These are phyloP conservation scores for Chara braunii DNA, from an alignment of 139 green algal species.

Conservation along the genomic window DNA sequence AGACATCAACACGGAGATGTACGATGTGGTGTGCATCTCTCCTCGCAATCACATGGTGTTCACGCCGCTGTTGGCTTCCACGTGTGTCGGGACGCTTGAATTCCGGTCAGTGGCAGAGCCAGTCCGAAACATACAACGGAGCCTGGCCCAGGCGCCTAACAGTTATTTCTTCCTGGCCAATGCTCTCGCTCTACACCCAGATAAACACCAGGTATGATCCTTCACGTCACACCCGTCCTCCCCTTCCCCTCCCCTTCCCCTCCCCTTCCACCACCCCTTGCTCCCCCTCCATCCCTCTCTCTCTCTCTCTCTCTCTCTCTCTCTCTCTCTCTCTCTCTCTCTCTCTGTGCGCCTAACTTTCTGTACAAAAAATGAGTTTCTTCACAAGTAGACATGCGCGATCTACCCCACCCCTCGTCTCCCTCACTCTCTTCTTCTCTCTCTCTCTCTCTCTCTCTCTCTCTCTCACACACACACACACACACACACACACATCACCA, in stretches of 20 bases:
- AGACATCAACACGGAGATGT: slow-evolving; percentile 43
- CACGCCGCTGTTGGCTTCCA: slow-evolving; percentile 83
- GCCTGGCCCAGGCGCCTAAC: slow-evolving; percentile 47
- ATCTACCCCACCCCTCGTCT: no score
- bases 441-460: no score
- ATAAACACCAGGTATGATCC: slow-evolving; percentile 44
- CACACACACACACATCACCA: no score
- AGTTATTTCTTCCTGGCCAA: slow-evolving; percentile 20
- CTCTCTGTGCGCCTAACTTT: background rate
- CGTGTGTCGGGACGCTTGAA: slow-evolving; percentile 73
- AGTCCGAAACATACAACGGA: slow-evolving; percentile 62
- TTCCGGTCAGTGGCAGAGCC: slow-evolving; percentile 55
- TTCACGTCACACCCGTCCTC: background rate
- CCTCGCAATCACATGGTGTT: slow-evolving; percentile 97
- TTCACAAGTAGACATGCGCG: no score
- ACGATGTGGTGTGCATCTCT: slow-evolving; percentile 72
- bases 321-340: background rate
- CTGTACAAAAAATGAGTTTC: no score
- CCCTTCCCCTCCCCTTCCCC: background rate
- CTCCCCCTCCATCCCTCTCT: background rate
- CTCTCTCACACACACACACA: no score
- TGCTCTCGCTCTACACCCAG: slow-evolving; percentile 33
- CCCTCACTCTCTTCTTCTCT: no score
- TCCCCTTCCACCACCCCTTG: background rate
- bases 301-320: background rate